phyloP scores from a whole-genome alignment of 257 asterid genomes.

The Eucommia ulmoides region DNA sequence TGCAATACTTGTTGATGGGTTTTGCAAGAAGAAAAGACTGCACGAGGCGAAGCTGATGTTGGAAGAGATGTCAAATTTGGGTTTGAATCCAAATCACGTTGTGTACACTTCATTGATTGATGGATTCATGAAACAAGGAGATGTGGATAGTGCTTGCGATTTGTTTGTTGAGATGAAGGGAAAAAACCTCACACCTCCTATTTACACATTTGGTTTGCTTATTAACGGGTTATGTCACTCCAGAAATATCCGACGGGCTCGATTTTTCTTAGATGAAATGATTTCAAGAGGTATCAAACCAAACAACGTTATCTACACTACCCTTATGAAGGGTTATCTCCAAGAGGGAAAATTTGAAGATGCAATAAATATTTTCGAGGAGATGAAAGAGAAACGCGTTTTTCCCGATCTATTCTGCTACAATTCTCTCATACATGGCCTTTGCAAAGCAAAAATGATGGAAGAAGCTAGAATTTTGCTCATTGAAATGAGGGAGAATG shows the following conservation, averaged over 20 bases:
- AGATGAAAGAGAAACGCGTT: constrained; percentile 54
- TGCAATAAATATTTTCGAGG: constrained; percentile 40
- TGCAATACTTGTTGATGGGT: constrained; percentile 42
- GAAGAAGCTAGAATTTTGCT: constrained; percentile 56
- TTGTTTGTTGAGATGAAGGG: too few species aligned
- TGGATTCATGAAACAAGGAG: constrained; percentile 74
- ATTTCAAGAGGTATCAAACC: constrained; percentile 41
- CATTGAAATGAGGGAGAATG: constrained; percentile 39
- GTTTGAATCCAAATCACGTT: constrained; percentile 45
- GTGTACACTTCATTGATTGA: constrained; percentile 51
- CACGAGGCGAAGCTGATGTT: constrained; percentile 50
- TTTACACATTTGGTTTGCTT: constrained; percentile 44
- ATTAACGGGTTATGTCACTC: constrained; percentile 43
- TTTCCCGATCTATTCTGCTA: constrained; percentile 72
- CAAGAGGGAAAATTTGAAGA: constrained; percentile 57
- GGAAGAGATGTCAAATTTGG: constrained; percentile 51
- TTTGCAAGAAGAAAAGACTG: constrained; percentile 57
- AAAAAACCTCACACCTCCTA: too few species aligned
- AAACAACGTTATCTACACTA: constrained; percentile 36
- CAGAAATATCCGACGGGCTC: constrained; percentile 46
- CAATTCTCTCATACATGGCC: constrained; percentile 54
- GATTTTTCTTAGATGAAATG: constrained; percentile 45
- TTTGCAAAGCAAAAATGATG: constrained; percentile 56
- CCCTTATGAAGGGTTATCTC: constrained; percentile 44
- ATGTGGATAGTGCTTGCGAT: constrained; percentile 39